These are phyloP conservation scores for Linnemannia schmuckeri DNA, from an alignment of 192 early-diverging fungal species.

Conservation along the genomic window DNA sequence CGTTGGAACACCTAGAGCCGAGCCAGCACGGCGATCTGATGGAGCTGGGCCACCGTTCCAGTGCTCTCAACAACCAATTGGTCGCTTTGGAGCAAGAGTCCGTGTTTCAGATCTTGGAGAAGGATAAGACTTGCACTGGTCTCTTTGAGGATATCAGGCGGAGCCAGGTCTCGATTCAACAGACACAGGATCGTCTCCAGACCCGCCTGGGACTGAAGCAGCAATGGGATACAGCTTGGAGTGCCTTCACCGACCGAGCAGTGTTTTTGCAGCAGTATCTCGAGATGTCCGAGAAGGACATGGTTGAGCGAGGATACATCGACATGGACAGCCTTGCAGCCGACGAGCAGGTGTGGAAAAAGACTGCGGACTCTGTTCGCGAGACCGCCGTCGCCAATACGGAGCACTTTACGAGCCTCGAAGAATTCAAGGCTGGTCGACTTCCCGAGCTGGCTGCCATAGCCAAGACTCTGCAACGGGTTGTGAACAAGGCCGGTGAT, in stretches of 20 bases:
- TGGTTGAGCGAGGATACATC: slow-evolving; percentile 11
- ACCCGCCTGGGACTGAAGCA: slow-evolving; percentile 33
- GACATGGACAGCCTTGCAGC: slow-evolving; percentile 12
- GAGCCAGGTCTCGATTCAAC: slow-evolving; percentile 26
- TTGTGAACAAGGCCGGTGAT: slow-evolving; percentile 20
- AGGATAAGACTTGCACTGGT: slow-evolving; percentile 34
- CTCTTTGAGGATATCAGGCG: slow-evolving; percentile 26
- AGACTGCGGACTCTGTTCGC: slow-evolving; percentile 7
- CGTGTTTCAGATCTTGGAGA: slow-evolving; percentile 13
- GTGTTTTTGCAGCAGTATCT: slow-evolving; percentile 33
- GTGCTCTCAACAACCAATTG: slow-evolving; percentile 16
- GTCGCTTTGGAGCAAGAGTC: slow-evolving; percentile 39
- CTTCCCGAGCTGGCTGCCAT: slow-evolving; percentile 16
- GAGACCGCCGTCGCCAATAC: slow-evolving; percentile 22
- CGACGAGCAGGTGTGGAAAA: slow-evolving; percentile 26
- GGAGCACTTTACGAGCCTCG: slow-evolving; percentile 16
- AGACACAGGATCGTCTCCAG: slow-evolving; percentile 33
- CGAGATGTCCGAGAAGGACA: slow-evolving; percentile 10
- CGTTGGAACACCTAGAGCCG: slow-evolving; percentile 35
- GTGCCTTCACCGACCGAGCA: slow-evolving; percentile 22
- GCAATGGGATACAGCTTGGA: slow-evolving; percentile 48
- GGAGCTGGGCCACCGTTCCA: slow-evolving; percentile 19
- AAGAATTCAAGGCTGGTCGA: slow-evolving; percentile 27
- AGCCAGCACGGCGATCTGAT: slow-evolving; percentile 18
- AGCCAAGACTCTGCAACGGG: slow-evolving; percentile 9